Conservation (phyloP, 345 rosid genomes). For the rapeseed (Brassica napus) region DNA sequence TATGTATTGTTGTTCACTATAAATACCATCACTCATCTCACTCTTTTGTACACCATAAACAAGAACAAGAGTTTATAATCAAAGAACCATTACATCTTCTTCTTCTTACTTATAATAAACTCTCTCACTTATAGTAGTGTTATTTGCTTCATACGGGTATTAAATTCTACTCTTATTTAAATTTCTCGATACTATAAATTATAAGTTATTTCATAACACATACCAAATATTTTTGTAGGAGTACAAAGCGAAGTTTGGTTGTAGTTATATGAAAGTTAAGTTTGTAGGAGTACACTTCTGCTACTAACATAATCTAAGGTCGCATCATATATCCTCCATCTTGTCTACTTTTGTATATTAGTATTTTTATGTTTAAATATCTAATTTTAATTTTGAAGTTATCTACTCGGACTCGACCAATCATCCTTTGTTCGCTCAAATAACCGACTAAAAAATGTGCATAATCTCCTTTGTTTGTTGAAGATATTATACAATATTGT, state of each 20-base stretch:
- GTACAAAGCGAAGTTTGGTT: slow-evolving; percentile 19
- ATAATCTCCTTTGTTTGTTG: neutral
- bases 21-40: too few relatives aligned
- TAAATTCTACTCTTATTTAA: too few relatives aligned
- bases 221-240: neutral
- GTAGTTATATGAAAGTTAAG: neutral
- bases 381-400: neutral
- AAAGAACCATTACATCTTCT: too few relatives aligned
- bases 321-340: neutral
- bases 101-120: too few relatives aligned
- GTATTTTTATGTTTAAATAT: neutral
- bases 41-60: too few relatives aligned
- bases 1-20: too few relatives aligned
- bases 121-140: too few relatives aligned
- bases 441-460: neutral
- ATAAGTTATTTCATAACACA: neutral
- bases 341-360: neutral
- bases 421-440: neutral
- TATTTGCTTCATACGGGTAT: too few relatives aligned
- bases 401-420: neutral
- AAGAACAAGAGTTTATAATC: too few relatives aligned
- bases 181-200: too few relatives aligned
- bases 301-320: neutral
- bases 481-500: neutral
- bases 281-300: slow-evolving; percentile 3